A percentile compares a stretch with the other conserved stretches of the same genome.
phyloP scores from a whole-genome alignment of 257 asterid genomes.

The Primulina tabacum region DNA sequence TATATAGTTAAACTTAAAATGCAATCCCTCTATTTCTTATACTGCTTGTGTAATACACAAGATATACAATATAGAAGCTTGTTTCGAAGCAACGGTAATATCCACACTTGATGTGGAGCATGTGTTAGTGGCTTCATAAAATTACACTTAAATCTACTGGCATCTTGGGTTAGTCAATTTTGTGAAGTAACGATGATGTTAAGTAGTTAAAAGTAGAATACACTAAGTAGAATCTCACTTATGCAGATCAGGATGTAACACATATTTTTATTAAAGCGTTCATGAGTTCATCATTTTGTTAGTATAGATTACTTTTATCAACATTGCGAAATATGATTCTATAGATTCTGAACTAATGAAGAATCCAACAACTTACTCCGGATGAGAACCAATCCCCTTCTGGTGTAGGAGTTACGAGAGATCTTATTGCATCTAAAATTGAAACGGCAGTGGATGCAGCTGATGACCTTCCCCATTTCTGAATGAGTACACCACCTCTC shows the following conservation, averaged over 20 bases:
- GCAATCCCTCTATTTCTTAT: not conserved
- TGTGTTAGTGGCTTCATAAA: not conserved
- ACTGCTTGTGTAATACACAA: not conserved
- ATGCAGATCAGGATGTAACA: not conserved
- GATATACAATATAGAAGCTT: not conserved
- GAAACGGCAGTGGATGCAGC: slow-evolving; percentile 99
- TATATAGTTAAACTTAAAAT: too few relatives aligned
- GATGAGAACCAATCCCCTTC: slow-evolving; percentile 96
- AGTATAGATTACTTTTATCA: too few relatives aligned
- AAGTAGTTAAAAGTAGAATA: not conserved
- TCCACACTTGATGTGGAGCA: not conserved
- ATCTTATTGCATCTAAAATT: slow-evolving; percentile 75
- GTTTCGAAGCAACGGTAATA: too few relatives aligned
- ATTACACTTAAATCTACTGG: not conserved
- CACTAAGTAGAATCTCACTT: not conserved
- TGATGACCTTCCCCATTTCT: slow-evolving; percentile 99
- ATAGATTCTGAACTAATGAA: not conserved
- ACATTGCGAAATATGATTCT: not conserved
- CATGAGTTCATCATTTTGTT: too few relatives aligned
- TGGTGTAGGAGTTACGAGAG: slow-evolving; percentile 91
- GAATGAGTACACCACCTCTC: slow-evolving; percentile 94
- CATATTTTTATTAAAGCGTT: too few relatives aligned
- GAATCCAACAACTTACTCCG: slow-evolving; percentile 64
- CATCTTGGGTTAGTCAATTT: not conserved
- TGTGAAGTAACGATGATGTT: not conserved